These are phyloP conservation scores for Pichia cactophila DNA, from an alignment of 1,139 yeast genomes.

Conservation along the genomic window DNA sequence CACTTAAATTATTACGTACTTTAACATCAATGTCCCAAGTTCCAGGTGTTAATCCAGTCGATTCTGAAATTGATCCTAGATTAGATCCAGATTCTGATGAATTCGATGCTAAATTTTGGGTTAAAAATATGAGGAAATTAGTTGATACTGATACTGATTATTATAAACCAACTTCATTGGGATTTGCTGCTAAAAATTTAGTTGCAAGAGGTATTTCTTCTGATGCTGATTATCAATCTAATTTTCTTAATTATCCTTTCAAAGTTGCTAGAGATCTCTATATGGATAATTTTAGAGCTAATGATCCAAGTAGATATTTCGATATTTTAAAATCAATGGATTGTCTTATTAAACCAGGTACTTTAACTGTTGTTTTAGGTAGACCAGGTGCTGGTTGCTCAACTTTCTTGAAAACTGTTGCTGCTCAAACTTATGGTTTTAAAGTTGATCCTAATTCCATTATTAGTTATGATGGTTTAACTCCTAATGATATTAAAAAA, in stretches of 20 bases:
- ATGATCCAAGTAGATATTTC: constrained; percentile 29
- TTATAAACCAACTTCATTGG: constrained; percentile 57
- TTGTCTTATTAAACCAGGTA: constrained; percentile 63
- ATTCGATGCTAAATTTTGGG: constrained; percentile 68
- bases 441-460: constrained; percentile 39
- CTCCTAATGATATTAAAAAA: constrained; percentile 39
- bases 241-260: constrained; percentile 45
- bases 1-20: constrained; percentile 27
- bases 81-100: constrained; percentile 51
- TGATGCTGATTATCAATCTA: constrained; percentile 75
- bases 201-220: constrained; percentile 71
- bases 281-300: constrained; percentile 10
- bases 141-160: constrained; percentile 52
- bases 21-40: constrained; percentile 46
- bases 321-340: constrained; percentile 65
- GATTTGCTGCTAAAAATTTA: constrained; percentile 61
- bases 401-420: constrained; percentile 63
- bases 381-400: constrained; percentile 88
- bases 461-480: constrained; percentile 43
- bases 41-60: constrained; percentile 40
- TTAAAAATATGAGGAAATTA: constrained; percentile 56
- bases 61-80: constrained; percentile 31
- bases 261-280: constrained; percentile 19
- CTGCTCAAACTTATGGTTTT: constrained; percentile 69
- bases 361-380: constrained; percentile 70